Evolutionary conservation across 495 filamentous ascomycete species (phyloP).

Genomic region (Jackrogersella multiformis): DNA sequence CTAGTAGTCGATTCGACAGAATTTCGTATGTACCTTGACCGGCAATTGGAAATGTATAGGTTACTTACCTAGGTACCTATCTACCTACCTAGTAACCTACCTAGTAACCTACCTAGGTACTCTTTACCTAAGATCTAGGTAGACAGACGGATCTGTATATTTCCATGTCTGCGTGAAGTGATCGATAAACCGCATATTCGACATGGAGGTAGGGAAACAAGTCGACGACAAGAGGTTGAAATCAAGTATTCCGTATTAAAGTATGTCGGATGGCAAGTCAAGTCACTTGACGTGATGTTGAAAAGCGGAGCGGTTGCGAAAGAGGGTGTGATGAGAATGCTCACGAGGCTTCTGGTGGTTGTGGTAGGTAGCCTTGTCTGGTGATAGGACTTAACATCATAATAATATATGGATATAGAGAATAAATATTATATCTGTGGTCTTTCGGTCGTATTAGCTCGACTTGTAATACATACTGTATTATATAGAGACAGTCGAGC

Average conservation of each 20-base stretch:
- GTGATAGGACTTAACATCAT: slow-evolving; percentile 23
- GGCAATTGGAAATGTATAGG: neutral
- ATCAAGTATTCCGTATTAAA: slow-evolving; percentile 2
- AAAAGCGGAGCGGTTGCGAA: slow-evolving; percentile 29
- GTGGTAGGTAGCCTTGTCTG: slow-evolving; percentile 21
- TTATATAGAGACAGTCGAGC: too few species aligned
- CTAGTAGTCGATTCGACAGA: slow-evolving; percentile 9
- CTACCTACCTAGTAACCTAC: too few species aligned
- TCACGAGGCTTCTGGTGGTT: slow-evolving; percentile 36
- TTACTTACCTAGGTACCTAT: too few species aligned
- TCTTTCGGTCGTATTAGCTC: neutral
- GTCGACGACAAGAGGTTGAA: neutral
- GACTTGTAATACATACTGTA: neutral
- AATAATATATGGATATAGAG: neutral
- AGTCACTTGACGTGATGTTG: slow-evolving; percentile 34
- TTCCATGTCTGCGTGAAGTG: neutral
- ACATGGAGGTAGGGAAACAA: slow-evolving; percentile 1
- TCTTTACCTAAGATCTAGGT: too few species aligned
- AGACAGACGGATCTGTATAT: neutral
- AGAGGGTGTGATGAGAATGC: slow-evolving; percentile 40
- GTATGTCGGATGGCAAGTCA: slow-evolving; percentile 23
- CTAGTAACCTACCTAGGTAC: too few species aligned
- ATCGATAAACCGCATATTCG: neutral
- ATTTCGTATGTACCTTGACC: slow-evolving; percentile 10
- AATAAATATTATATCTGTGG: neutral